Evolutionary conservation across 2,329 filamentous ascomycete species (phyloP).

Genomic region (Trichoderma sp.): DNA sequence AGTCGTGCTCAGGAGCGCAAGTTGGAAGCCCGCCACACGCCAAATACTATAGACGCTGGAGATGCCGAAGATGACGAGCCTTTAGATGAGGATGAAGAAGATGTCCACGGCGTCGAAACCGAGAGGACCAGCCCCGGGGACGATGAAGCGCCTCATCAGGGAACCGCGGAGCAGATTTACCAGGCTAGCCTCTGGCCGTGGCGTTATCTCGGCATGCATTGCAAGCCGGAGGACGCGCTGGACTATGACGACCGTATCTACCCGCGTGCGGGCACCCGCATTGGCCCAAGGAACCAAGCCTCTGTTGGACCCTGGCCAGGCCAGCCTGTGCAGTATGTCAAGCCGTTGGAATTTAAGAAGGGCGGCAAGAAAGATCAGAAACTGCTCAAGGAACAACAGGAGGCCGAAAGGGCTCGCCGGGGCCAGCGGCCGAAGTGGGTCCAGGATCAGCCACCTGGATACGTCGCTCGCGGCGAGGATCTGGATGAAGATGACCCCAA

Average conservation of each 20-base stretch:
- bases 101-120: constrained; percentile 54
- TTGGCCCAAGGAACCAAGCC: constrained; percentile 90
- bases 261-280: constrained; percentile 85
- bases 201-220: constrained; percentile 92
- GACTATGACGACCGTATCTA: constrained; percentile 98
- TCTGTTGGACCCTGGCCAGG: constrained; percentile 83
- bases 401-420: constrained; percentile 75
- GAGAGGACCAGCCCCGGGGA: constrained; percentile 63
- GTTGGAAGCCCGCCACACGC: constrained; percentile 84
- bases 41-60: constrained; percentile 66
- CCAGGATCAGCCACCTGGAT: constrained; percentile 85
- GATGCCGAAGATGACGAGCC: constrained; percentile 64
- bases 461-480: constrained; percentile 81
- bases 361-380: constrained; percentile 76
- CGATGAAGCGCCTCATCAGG: constrained; percentile 53
- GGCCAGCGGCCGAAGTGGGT: constrained; percentile 90
- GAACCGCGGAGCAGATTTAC: constrained; percentile 83
- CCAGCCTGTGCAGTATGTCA: constrained; percentile 83
- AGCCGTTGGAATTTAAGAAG: constrained; percentile 81
- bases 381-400: constrained; percentile 76
- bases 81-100: constrained; percentile 71
- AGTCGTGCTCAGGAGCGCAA: constrained; percentile 94
- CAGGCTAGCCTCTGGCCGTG: constrained; percentile 96
- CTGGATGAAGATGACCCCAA: constrained; percentile 65
- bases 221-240: constrained; percentile 88